Evolutionary conservation across 441 rosid species (phyloP).

Genomic region (Syzygium malaccense): DNA sequence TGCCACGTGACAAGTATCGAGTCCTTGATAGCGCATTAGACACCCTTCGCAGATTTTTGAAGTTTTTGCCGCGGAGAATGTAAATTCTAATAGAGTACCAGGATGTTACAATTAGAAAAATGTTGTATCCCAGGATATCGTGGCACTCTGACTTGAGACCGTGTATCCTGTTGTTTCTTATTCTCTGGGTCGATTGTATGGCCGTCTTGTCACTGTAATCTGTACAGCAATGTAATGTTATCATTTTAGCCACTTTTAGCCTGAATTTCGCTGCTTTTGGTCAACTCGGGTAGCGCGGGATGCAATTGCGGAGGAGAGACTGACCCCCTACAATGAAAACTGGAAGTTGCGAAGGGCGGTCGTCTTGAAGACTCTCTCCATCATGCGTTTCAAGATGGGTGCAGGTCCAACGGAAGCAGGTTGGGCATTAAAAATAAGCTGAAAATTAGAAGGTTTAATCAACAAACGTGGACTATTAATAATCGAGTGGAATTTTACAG

Average conservation of each 20-base stretch:
- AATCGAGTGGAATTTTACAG: background rate
- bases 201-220: background rate
- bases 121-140: background rate
- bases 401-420: background rate
- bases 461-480: background rate
- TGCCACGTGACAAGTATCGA: background rate
- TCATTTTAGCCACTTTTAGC: background rate
- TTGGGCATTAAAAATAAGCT: background rate
- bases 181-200: background rate
- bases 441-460: background rate
- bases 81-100: background rate
- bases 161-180: background rate
- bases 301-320: background rate
- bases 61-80: background rate
- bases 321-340: background rate
- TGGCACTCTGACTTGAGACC: background rate
- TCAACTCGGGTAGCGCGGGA: background rate
- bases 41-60: background rate
- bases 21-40: background rate
- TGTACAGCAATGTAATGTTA: background rate
- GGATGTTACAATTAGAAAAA: background rate
- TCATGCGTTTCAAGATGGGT: background rate
- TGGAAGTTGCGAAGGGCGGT: background rate
- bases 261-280: background rate
- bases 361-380: background rate